Percentiles rank a stretch among this genome's conserved stretches.
These are phyloP conservation scores for Mycena latifolia DNA, from an alignment of 768 basidiomycete species.

Conservation along the genomic window DNA sequence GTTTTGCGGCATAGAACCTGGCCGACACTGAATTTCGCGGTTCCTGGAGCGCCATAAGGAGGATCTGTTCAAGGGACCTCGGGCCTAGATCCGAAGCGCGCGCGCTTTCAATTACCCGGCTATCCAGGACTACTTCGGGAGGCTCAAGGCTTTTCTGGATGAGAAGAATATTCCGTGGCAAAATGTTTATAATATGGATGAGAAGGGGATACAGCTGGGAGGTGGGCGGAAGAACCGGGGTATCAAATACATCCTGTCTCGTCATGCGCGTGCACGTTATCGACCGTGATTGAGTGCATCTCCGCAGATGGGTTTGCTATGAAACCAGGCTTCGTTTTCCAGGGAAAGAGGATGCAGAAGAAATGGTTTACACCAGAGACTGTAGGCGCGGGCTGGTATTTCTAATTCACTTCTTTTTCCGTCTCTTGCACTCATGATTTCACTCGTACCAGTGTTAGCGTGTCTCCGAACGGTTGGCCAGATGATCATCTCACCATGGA, in stretches of 20 bases:
- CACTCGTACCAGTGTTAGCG: slow-evolving; percentile 1
- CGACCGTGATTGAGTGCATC: slow-evolving; percentile 5
- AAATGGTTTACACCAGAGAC: neutral
- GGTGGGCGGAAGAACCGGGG: slow-evolving; percentile 7
- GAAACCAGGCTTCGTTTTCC: slow-evolving; percentile 3
- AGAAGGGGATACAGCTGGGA: slow-evolving; percentile 14
- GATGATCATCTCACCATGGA: no score
- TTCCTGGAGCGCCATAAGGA: slow-evolving; percentile 1
- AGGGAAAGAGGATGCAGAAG: slow-evolving; percentile 3
- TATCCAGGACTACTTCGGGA: slow-evolving; percentile 10
- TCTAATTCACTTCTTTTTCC: neutral
- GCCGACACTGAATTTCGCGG: neutral
- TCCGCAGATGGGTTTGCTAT: neutral
- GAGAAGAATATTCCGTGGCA: slow-evolving; percentile 11
- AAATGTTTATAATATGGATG: slow-evolving; percentile 15
- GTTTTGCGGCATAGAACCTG: neutral
- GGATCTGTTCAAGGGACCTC: neutral
- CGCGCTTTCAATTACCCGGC: slow-evolving; percentile 8
- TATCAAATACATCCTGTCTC: slow-evolving; percentile 5
- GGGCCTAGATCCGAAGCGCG: slow-evolving; percentile 3
- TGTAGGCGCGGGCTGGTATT: neutral
- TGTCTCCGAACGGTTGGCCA: slow-evolving; percentile 7
- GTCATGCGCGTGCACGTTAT: slow-evolving; percentile 2
- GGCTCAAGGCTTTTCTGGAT: neutral
- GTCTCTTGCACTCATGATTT: neutral